phyloP scores from a whole-genome alignment of 371 early-diverging fungal genomes.

The Saksenaea oblongispora region DNA sequence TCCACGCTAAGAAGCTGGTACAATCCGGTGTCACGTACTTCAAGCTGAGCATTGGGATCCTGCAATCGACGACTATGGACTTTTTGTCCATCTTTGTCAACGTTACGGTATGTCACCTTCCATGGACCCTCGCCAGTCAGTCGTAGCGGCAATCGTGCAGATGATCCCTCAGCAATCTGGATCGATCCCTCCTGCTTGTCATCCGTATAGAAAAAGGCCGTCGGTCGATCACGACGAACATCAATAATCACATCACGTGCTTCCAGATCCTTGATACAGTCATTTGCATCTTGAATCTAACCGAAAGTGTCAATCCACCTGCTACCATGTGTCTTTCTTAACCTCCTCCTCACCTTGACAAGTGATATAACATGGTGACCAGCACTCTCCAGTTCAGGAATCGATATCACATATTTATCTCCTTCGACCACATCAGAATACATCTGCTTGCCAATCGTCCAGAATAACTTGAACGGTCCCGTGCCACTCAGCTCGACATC shows the following conservation, averaged over 20 bases:
- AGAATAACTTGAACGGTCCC: conserved; percentile 37
- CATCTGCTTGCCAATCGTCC: conserved; percentile 34
- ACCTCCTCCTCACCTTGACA: conserved; percentile 21
- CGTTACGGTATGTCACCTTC: conserved; percentile 40
- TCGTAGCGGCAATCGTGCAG: conserved; percentile 35
- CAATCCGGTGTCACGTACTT: conserved; percentile 32
- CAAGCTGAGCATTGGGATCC: conserved; percentile 49
- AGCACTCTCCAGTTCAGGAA: conserved; percentile 39
- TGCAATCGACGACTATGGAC: conserved; percentile 15
- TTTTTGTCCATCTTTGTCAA: conserved; percentile 24
- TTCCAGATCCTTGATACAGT: conserved; percentile 44
- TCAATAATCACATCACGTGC: conserved; percentile 46
- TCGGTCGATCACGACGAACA: conserved; percentile 52
- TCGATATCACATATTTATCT: conserved; percentile 29
- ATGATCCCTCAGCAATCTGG: conserved; percentile 33
- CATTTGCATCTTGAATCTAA: conserved; percentile 46
- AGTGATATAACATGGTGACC: conserved; percentile 47
- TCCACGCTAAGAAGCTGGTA: conserved; percentile 47
- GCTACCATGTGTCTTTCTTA: not conserved
- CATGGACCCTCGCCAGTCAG: conserved; percentile 54
- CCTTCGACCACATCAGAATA: conserved; percentile 30
- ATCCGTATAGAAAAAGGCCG: conserved; percentile 40
- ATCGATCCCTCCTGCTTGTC: conserved; percentile 18
- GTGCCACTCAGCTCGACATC: conserved; percentile 45
- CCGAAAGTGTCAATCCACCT: too few relatives aligned